Evolutionary conservation across 2,329 filamentous ascomycete species (phyloP).

Genomic region (Trematosphaeria pertusa): DNA sequence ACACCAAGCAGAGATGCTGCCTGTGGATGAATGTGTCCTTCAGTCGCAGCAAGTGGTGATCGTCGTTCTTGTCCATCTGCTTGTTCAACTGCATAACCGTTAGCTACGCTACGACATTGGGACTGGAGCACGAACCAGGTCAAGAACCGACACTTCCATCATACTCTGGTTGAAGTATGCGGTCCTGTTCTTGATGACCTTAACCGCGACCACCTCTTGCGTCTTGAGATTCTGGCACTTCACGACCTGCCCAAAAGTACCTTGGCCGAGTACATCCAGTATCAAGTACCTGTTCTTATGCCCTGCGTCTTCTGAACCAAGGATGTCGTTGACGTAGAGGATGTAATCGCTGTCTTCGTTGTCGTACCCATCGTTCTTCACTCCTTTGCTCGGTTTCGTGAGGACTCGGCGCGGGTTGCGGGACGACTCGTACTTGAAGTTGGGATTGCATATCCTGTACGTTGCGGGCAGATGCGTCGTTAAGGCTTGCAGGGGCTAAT

Average conservation of each 20-base stretch:
- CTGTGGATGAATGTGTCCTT: constrained; percentile 99
- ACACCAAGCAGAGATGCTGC: constrained; percentile 95
- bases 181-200: constrained; percentile 98
- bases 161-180: constrained; percentile 99
- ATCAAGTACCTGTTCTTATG: constrained; percentile 99
- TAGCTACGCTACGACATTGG: constrained; percentile 18
- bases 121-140: constrained; percentile 69
- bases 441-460: constrained; percentile 97
- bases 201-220: constrained; percentile 97
- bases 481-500: constrained; percentile 88
- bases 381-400: constrained; percentile 97
- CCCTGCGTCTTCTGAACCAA: constrained; percentile 95
- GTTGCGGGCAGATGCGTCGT: constrained; percentile 92
- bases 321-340: constrained; percentile 97
- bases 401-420: constrained; percentile 93
- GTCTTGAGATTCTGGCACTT: constrained; percentile 99
- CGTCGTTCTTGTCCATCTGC: constrained; percentile 98
- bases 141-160: constrained; percentile 99
- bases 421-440: constrained; percentile 98
- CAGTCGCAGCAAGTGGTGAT: constrained; percentile 90
- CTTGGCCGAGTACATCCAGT: constrained; percentile 93
- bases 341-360: constrained; percentile 99
- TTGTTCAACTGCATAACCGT: constrained; percentile 78
- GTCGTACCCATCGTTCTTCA: constrained; percentile 98
- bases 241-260: constrained; percentile 97